Conservation (phyloP, 345 rosid species). For the Dovyalis caffra region DNA sequence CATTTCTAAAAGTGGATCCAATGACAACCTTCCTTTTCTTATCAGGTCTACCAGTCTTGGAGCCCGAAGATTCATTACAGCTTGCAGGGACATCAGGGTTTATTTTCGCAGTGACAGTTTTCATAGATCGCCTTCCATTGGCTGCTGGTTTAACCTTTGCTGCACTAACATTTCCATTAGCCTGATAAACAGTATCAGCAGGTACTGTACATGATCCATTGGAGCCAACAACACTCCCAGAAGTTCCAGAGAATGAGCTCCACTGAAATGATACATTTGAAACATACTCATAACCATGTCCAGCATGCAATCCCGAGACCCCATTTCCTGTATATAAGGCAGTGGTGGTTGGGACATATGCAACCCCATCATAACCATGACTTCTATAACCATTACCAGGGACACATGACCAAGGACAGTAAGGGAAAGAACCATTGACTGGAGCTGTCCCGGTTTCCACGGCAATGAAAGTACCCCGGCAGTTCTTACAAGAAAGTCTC, state of each 20-base stretch:
- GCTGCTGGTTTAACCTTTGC: slow-evolving; percentile 47
- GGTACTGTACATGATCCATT: slow-evolving; percentile 53
- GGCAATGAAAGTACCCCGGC: slow-evolving; percentile 88
- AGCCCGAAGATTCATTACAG: slow-evolving; percentile 34
- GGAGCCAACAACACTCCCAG: slow-evolving; percentile 52
- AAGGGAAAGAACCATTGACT: slow-evolving; percentile 71
- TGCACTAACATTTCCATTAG: slow-evolving; percentile 43
- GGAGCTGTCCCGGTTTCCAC: slow-evolving; percentile 88
- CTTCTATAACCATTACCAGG: slow-evolving; percentile 59
- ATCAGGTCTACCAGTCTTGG: slow-evolving; percentile 53
- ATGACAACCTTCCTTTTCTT: slow-evolving; percentile 72
- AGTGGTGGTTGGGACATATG: slow-evolving; percentile 70
- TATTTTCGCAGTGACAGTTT: slow-evolving; percentile 26
- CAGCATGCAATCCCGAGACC: slow-evolving; percentile 60
- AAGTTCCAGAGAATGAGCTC: slow-evolving; percentile 58
- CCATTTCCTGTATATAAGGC: slow-evolving; percentile 56
- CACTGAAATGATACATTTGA: slow-evolving; percentile 76
- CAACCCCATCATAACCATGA: slow-evolving; percentile 62
- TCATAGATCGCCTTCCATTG: slow-evolving; percentile 48
- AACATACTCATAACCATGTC: slow-evolving; percentile 74
- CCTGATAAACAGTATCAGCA: slow-evolving; percentile 52
- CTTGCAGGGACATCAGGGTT: slow-evolving; percentile 30
- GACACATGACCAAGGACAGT: slow-evolving; percentile 49
- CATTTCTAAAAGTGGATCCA: slow-evolving; percentile 49
- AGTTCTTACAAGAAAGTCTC: slow-evolving; percentile 97